Evolutionary conservation across 805 yeast genomes (phyloP), one percentile per base, ranked within the genome.

Genomic region (Grigorovia yakushimaensis): DNA sequence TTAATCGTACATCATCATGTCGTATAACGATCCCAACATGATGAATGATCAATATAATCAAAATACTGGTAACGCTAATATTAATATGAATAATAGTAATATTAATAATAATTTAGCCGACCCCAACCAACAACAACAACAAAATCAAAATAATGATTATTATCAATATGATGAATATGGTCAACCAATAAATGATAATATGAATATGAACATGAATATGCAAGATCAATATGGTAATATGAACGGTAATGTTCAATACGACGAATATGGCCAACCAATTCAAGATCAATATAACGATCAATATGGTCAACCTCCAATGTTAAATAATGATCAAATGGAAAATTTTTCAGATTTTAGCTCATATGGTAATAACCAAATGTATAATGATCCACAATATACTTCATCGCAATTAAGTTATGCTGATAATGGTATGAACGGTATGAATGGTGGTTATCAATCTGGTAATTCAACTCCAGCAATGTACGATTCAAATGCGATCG

Each of bases 391-490:
- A 27, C 86, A 81, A 57, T 81, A 82, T 63, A 82, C 93, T 42
- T 89, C 94, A 22, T 86, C 95, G 5, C 93, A 85, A 66, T 79
- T 84, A 82, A 79, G 87, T 60, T 88, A 83, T 61, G 93, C 85
- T 54, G 89, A 62, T 17, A 36, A 37, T 30, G 46, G 46, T 8
- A 48, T 39, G n/a, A 50, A 51, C 11, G 48, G 50, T 44, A 33
- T 13, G n/a, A 33, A 33, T 15, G 17, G 17, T 33, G 37, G 37
- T 11, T 33, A 33, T 13, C n/a, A 13, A 0, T 82, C 94, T 11
- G 97, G 97, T 51, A 87, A 96, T 40, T 87, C 96, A 1, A 93
- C 98, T 39, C 98, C 98, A 19, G 94, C 93, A 39, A 79, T 80
- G 48, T 71, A 78, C 59, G 83, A 80, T 58, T 83, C 84, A 33